Conservation (phyloP, 441 rosid species). For the Erodium texanum region DNA sequence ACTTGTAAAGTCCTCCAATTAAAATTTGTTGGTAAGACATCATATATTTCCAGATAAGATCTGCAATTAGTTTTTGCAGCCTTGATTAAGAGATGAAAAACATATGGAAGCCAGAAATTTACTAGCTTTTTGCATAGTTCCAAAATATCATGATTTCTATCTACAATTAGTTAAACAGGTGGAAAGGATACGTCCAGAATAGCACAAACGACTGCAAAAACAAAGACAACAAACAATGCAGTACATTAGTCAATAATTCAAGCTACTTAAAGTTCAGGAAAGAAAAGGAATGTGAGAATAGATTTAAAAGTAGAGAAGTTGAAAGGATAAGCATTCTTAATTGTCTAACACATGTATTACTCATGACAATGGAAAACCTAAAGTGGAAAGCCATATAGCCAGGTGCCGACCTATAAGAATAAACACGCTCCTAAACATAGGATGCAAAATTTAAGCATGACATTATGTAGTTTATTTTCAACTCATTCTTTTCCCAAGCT, state of each 20-base stretch:
- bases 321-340: background rate
- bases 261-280: background rate
- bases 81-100: background rate
- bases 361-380: background rate
- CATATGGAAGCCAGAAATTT: background rate
- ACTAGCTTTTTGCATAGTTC: background rate
- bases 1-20: background rate
- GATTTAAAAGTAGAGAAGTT: background rate
- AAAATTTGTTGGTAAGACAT: background rate
- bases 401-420: background rate
- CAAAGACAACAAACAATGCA: slow-evolving; percentile 2
- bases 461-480: background rate
- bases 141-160: background rate
- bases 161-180: background rate
- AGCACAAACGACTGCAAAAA: slow-evolving; percentile 95
- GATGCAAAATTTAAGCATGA: no score
- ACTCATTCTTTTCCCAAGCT: background rate
- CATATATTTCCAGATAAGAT: background rate
- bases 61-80: no score
- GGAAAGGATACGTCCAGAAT: slow-evolving; percentile 98
- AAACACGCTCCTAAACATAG: background rate
- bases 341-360: background rate
- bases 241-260: slow-evolving; percentile 11
- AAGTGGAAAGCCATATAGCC: background rate
- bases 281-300: background rate